Evolutionary conservation across 352 stramenopile species (phyloP), one percentile per base, ranked within the genome.

Genomic region (Heterotrichella gracilis): DNA sequence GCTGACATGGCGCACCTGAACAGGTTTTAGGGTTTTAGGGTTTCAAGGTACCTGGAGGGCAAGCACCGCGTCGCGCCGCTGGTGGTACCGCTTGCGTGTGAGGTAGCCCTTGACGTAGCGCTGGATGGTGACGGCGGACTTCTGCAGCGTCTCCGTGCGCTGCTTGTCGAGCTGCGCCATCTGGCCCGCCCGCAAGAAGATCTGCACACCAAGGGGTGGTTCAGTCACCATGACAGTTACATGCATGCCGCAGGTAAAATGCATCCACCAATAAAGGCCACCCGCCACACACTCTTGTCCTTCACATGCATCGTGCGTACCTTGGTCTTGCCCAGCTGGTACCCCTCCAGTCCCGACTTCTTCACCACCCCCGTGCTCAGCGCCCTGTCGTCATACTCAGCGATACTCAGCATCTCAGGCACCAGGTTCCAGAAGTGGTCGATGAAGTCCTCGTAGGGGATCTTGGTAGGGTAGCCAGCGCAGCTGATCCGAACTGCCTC

Each of bases 401-500:
- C 9, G 24, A 9, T 23, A 14, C 9, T 9, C 64, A 68, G 64
- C 20, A 9, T 32, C 4, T n/a, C 24, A 66, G 20, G 4, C 20
- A 53, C 9, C 3, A 70, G 4, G 64, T 13, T 17, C 41, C 25
- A 24, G 75, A 84, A 86, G 0, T 78, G 74, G 3, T 74, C 80
- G 72, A 89, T 77, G 75, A 97, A 97, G 3, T 83, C 83, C 4
- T 83, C 80, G 75, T 95, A 87, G 1, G 82, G 75, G 24, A 95
- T 85, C 9, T 89, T 86, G 9, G 91, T 89, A 21, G 89, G 89
- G 76, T 95, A 98, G 0, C 90, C 91, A 67, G 88, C 84, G 69
- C 88, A 84, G 22, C 84, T 86, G 25, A 96, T 93, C 3, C 85
- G 81, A 4, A 96, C 83, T 3, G 89, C 88, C 72, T 96, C 89